Base-by-base conservation (phyloP, 1,139 yeast species). In the Blastobotrys indianensis region DNA sequence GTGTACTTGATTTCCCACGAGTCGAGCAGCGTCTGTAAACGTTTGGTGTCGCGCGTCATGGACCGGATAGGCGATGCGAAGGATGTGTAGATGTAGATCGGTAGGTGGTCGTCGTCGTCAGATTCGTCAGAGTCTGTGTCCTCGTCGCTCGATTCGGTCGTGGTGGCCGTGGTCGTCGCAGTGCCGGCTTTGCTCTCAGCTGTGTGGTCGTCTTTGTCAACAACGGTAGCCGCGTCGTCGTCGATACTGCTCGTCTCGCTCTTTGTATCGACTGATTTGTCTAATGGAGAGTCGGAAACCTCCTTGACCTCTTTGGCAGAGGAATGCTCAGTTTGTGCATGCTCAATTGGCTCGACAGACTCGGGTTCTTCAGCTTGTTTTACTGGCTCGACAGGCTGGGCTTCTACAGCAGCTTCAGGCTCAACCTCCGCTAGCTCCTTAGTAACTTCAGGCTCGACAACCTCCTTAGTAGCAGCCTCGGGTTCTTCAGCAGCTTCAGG, bases 21-120 rank as follows among this genome's bases (percentile, higher is more conserved):
- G 37, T 79, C 76, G 40, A 90, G 73, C 47, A 90, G 86, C 1
- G 88, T 83, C 13, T 77, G 76, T 48, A 92, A 70, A 48, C 92
- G 71, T 62, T 85, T 86, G 33, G 95, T 87, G 56, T 92, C 73
- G n/a, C 83, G 77, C 58, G 82, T 79, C 62, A 88, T 77, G 61
- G 85, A 90, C 74, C 82, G 83, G 1, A 94, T 95, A 38, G 80
- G 80, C 30, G 95, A 94, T 0, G 96, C 94, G 46, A 88, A 72
- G 0, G 97, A 90, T 0, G 97, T 86, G 68, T 74, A 88, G 30
- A 90, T 64, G 62, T 80, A 85, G 29, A 86, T 51, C 4, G 45
- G 39, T 3, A 46, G 47, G 12, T 37, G 20, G 5, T 43, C 50
- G 20, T 45, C 47, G 8, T 48, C 47, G 12, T 38, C 32, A 10